These are phyloP conservation scores for Peniophora sp. DNA, from an alignment of 1,284 basidiomycete genomes.

Conservation along the genomic window DNA sequence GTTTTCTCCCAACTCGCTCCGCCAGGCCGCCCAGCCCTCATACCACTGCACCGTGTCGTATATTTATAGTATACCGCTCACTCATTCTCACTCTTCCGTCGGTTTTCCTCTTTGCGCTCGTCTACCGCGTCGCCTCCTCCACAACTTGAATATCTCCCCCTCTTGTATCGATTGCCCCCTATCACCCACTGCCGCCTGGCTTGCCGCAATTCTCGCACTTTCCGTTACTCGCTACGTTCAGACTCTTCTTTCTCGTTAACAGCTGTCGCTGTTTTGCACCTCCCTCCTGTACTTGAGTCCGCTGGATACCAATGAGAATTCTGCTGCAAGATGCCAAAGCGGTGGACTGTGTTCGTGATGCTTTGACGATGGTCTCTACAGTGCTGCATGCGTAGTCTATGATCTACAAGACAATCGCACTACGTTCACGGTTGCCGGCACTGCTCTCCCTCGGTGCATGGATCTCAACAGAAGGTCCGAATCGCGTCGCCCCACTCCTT, in stretches of 20 bases:
- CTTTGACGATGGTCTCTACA: too few species aligned
- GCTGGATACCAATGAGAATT: neutral
- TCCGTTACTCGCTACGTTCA: neutral
- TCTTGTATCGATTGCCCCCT: conserved; percentile 12
- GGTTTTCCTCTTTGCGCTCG: neutral
- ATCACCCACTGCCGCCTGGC: neutral
- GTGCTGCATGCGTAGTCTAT: too few species aligned
- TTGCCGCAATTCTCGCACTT: neutral
- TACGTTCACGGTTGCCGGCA: too few species aligned
- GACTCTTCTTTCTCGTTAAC: too few species aligned
- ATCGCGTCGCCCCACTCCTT: too few species aligned
- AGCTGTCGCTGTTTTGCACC: neutral
- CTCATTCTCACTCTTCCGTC: neutral
- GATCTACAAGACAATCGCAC: too few species aligned
- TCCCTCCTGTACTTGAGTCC: neutral
- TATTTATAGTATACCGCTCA: neutral
- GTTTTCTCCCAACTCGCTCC: too few species aligned
- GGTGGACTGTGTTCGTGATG: too few species aligned
- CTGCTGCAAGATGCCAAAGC: neutral
- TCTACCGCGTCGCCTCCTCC: neutral
- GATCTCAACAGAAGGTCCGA: too few species aligned
- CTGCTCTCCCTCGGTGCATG: too few species aligned
- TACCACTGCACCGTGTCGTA: neutral
- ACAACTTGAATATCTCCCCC: conserved; percentile 3
- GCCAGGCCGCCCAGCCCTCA: too few species aligned